Conservation (phyloP, 225 moss, liverwort and hornwort species). For the Pseudisothecium myosuroides region DNA sequence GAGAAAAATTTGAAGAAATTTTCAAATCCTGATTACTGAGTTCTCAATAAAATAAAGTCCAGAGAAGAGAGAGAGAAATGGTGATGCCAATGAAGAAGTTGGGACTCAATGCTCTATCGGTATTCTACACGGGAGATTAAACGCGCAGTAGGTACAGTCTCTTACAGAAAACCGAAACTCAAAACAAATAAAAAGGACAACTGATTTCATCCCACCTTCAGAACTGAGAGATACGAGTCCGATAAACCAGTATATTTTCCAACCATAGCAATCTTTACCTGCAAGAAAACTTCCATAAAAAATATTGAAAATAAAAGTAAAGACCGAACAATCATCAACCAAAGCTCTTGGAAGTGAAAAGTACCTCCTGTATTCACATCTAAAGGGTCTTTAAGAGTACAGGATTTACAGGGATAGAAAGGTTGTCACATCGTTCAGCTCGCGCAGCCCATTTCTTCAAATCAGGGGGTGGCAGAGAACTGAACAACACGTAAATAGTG, state of each 20-base stretch:
- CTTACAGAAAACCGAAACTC: not conserved
- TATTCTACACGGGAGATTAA: not conserved
- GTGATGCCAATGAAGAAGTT: not conserved
- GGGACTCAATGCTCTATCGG: not conserved
- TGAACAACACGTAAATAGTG: constrained; percentile 1
- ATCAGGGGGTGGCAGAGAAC: constrained; percentile 37
- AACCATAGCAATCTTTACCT: constrained; percentile 96
- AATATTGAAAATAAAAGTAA: not conserved
- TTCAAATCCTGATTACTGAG: not conserved
- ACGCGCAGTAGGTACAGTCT: not conserved
- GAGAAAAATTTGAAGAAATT: not conserved
- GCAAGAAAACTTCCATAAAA: constrained; percentile 1
- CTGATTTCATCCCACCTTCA: constrained; percentile 40
- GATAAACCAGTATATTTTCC: constrained; percentile 92
- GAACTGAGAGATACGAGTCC: constrained; percentile 88
- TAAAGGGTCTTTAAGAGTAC: not conserved
- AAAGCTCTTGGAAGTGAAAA: not conserved
- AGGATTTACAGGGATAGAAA: constrained; percentile 25
- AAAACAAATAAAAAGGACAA: not conserved
- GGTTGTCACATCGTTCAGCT: constrained; percentile 42
- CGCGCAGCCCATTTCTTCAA: constrained; percentile 41
- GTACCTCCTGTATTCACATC: not conserved
- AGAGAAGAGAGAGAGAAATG: not conserved
- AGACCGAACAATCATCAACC: not conserved
- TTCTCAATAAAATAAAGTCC: not conserved